phyloP scores from a whole-genome alignment of 1,139 yeast species.

The Yamadazyma friedrichii region DNA sequence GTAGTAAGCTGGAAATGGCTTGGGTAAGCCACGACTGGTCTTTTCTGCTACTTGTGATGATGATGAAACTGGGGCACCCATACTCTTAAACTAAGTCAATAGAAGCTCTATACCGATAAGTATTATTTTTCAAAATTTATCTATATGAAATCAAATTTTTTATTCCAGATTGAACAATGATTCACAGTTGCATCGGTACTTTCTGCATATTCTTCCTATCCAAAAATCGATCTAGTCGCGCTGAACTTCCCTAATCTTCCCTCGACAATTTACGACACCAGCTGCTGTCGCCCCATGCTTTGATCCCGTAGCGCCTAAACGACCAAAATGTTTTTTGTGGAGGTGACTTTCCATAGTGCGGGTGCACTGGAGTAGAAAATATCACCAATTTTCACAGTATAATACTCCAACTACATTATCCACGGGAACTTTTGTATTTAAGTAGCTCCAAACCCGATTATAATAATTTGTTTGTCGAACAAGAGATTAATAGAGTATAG shows the following conservation, averaged over 20 bases:
- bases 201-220: background rate
- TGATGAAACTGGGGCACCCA: constrained; percentile 9
- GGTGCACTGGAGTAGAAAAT: constrained; percentile 1
- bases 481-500: too few species aligned
- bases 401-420: background rate
- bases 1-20: constrained; percentile 57
- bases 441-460: too few species aligned
- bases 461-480: too few species aligned
- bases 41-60: constrained; percentile 41
- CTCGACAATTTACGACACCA: too few species aligned
- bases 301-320: too few species aligned
- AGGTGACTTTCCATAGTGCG: background rate
- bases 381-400: constrained; percentile 2
- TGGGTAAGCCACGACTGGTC: constrained; percentile 42
- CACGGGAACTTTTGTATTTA: constrained; percentile 3
- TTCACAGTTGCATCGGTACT: background rate
- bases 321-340: too few species aligned
- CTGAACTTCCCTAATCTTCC: background rate
- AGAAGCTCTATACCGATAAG: too few species aligned
- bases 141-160: too few species aligned
- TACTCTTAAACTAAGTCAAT: too few species aligned
- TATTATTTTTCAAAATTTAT: too few species aligned
- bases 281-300: too few species aligned
- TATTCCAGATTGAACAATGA: background rate
- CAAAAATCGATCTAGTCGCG: background rate